These are phyloP conservation scores for Tricholoma sp. DNA, from an alignment of 768 basidiomycete genomes.

Conservation along the genomic window DNA sequence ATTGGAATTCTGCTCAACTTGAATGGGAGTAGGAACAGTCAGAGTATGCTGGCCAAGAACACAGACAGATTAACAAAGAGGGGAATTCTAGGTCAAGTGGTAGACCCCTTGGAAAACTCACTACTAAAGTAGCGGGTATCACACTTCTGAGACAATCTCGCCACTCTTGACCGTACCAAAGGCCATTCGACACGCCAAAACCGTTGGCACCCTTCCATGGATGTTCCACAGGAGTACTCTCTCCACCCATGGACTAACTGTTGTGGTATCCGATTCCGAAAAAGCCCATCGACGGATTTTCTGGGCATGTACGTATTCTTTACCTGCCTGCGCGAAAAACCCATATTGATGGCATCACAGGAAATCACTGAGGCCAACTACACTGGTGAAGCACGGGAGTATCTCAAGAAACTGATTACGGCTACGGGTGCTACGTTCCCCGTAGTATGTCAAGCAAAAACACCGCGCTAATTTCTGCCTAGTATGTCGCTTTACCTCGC, in stretches of 20 bases:
- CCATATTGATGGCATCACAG: slow-evolving; percentile 28
- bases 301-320: slow-evolving; percentile 46
- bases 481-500: slow-evolving; percentile 41
- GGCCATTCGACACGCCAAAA: slow-evolving; percentile 55
- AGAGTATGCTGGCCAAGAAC: too few relatives aligned
- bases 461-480: slow-evolving; percentile 79
- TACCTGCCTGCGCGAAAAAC: not conserved
- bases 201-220: slow-evolving; percentile 81
- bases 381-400: slow-evolving; percentile 80
- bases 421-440: slow-evolving; percentile 74
- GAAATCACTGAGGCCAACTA: slow-evolving; percentile 86
- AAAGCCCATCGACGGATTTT: slow-evolving; percentile 53
- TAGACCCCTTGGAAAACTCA: too few relatives aligned
- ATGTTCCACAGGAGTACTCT: slow-evolving; percentile 61
- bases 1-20: too few relatives aligned
- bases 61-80: too few relatives aligned
- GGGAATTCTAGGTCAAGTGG: too few relatives aligned
- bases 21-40: too few relatives aligned
- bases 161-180: too few relatives aligned
- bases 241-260: slow-evolving; percentile 67
- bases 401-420: slow-evolving; percentile 77
- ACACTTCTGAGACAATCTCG: too few relatives aligned
- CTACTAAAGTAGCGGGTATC: too few relatives aligned
- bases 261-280: slow-evolving; percentile 82
- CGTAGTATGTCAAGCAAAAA: slow-evolving; percentile 76